Percentiles rank a stretch among this genome's conserved stretches.
Conservation (phyloP, 108 stramenopile genomes). For the Pseudonitzschia multiseries region DNA sequence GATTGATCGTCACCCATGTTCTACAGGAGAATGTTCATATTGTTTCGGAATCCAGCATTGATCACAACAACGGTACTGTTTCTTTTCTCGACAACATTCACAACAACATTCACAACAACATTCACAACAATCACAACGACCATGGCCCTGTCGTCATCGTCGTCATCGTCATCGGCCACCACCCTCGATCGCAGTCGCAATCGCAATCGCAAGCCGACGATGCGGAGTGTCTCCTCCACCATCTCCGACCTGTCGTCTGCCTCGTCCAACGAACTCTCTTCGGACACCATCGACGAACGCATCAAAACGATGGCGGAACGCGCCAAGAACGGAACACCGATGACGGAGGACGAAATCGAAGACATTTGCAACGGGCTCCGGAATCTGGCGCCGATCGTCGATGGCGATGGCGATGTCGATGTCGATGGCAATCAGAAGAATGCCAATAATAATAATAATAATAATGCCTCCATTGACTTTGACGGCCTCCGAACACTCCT, state of each 20-base stretch:
- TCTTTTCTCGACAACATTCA: neutral
- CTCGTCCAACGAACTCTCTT: neutral
- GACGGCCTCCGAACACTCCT: slow-evolving; percentile 41
- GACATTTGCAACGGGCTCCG: slow-evolving; percentile 35
- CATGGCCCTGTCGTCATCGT: neutral
- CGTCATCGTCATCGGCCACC: no score
- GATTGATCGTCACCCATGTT: neutral
- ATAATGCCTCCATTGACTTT: slow-evolving; percentile 33
- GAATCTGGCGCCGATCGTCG: slow-evolving; percentile 25
- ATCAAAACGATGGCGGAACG: slow-evolving; percentile 32
- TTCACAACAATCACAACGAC: neutral
- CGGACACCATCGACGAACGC: slow-evolving; percentile 10
- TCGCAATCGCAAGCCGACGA: slow-evolving; percentile 10
- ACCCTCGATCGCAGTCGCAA: no score
- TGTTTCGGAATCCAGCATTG: neutral
- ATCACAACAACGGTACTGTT: neutral
- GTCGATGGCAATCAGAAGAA: no score
- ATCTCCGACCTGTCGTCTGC: slow-evolving; percentile 15
- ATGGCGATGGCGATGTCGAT: neutral
- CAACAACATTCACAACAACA: neutral
- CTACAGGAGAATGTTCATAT: slow-evolving; percentile 4
- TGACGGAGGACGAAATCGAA: slow-evolving; percentile 50
- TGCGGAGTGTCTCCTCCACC: slow-evolving; percentile 19
- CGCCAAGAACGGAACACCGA: slow-evolving; percentile 39
- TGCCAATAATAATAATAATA: no score